Percentiles rank a stretch among this genome's conserved stretches.
These are phyloP conservation scores for Colletotrichum phormii DNA, from an alignment of 2,329 filamentous ascomycete species.

Conservation along the genomic window DNA sequence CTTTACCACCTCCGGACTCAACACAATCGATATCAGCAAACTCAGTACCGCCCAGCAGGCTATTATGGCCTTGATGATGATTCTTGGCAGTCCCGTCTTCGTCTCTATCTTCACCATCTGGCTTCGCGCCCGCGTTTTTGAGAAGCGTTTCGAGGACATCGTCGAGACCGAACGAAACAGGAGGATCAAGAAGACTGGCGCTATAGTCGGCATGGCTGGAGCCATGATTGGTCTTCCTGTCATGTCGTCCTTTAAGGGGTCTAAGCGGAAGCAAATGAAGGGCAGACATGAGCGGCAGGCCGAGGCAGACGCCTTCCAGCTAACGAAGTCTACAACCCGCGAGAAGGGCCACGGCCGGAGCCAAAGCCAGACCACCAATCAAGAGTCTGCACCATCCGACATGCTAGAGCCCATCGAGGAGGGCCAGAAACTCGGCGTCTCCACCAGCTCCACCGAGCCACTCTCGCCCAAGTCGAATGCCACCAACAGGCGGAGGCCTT, in stretches of 20 bases:
- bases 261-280: constrained; percentile 19
- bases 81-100: constrained; percentile 74
- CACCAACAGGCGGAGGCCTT: constrained; percentile 33
- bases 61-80: constrained; percentile 72
- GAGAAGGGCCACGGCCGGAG: constrained; percentile 12
- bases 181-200: constrained; percentile 43
- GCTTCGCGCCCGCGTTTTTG: constrained; percentile 71
- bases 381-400: not conserved
- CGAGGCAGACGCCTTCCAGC: constrained; percentile 24
- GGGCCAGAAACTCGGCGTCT: constrained; percentile 12
- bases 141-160: constrained; percentile 68
- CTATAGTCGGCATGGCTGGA: constrained; percentile 25
- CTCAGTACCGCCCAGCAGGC: constrained; percentile 77
- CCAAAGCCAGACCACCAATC: constrained; percentile 15
- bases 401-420: constrained; percentile 18
- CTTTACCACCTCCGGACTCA: constrained; percentile 75
- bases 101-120: constrained; percentile 74
- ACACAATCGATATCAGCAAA: constrained; percentile 72
- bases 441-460: constrained; percentile 3
- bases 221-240: constrained; percentile 41
- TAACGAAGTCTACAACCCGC: not conserved
- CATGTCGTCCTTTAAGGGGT: constrained; percentile 20
- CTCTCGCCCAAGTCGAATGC: constrained; percentile 17
- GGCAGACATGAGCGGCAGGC: constrained; percentile 24
- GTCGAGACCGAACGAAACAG: constrained; percentile 54